phyloP scores from a whole-genome alignment of 1,284 basidiomycete genomes.

The Moniliella sp. region DNA sequence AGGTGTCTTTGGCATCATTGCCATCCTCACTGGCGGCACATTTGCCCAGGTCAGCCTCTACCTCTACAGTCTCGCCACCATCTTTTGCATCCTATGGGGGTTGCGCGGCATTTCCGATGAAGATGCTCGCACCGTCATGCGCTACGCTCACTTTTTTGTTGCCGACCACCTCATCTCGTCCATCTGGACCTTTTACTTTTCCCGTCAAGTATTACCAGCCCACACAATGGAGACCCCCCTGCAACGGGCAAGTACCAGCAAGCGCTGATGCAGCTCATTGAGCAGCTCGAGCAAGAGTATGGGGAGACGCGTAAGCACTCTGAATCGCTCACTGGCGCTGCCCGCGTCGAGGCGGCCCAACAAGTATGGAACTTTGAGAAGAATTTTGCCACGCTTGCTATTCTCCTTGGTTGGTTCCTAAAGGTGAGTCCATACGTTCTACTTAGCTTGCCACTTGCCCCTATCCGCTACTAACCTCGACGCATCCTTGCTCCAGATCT shows the following conservation, averaged over 20 bases:
- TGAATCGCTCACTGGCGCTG: constrained; percentile 36
- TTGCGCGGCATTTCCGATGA: constrained; percentile 54
- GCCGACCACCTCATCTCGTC: constrained; percentile 82
- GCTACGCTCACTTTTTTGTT: constrained; percentile 76
- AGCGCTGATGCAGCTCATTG: constrained; percentile 27
- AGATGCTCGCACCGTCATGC: constrained; percentile 43
- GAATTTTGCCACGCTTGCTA: constrained; percentile 52
- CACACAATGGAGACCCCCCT: constrained; percentile 2
- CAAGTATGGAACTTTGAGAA: constrained; percentile 70
- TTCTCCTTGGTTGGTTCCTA: constrained; percentile 60
- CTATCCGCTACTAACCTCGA: not conserved
- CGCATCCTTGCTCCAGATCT: no score
- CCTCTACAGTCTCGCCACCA: constrained; percentile 65
- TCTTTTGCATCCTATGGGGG: constrained; percentile 67
- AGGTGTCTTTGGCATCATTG: constrained; percentile 82
- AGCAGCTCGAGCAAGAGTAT: constrained; percentile 25
- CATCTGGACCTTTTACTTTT: constrained; percentile 73
- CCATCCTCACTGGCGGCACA: constrained; percentile 64
- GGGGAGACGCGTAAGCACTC: constrained; percentile 12
- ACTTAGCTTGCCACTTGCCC: not conserved
- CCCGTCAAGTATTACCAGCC: constrained; percentile 51
- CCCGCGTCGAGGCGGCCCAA: constrained; percentile 12
- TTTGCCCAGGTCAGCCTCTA: constrained; percentile 61
- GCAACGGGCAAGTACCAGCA: constrained; percentile 14
- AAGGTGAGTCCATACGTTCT: constrained; percentile 46